Base-by-base conservation (phyloP, 768 basidiomycete species). In the Strobilomyces echinocephalus region DNA sequence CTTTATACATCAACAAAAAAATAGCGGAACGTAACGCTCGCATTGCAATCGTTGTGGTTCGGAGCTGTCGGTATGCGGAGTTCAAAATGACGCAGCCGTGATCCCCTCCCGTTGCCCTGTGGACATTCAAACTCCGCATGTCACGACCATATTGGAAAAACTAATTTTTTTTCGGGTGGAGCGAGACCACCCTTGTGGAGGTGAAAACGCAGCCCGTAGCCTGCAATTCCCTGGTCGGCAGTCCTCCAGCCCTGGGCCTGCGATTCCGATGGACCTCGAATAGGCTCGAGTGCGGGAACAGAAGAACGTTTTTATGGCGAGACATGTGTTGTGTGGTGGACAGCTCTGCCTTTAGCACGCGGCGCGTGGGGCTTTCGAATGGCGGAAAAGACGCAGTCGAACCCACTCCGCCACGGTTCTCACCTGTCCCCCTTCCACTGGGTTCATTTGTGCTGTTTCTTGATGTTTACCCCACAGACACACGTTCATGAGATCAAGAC, bases 351-450 rank as follows among this genome's bases (percentile, higher is more conserved):
- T 53, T n/a, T 46, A 46, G 57, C 56, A 48, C 42, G 28, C 49
- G 46, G 18, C 38, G 48, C 59, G 52, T 47, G 53, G 30, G 26
- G 21, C 36, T 35, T 56, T 55, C 67, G 40, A 69, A 67, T 69
- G 67, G 66, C 66, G 59, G 44, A 67, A 69, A 67, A 60, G 62
- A 66, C 66, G 62, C 66, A 66, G 10, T 36, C 18, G 15, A n/a
- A 34, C 42, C 24, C 49, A 38, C 51, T 35, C 55, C 54, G 55
- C 57, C 61, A 57, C 57, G 5, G 43, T 55, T 64, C 61, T 58
- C 62, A 60, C 64, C 53, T 48, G 38, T 24, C 24, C 54, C 43
- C 42, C 14, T 45, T 45, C 24, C 24, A 6, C 18, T 33, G 15
- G 30, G 36, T 49, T 54, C 28, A 35, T 53, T 42, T 42, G 4